Conservation (phyloP, 2,329 filamentous ascomycete species). For the Elsinoe arachidis region DNA sequence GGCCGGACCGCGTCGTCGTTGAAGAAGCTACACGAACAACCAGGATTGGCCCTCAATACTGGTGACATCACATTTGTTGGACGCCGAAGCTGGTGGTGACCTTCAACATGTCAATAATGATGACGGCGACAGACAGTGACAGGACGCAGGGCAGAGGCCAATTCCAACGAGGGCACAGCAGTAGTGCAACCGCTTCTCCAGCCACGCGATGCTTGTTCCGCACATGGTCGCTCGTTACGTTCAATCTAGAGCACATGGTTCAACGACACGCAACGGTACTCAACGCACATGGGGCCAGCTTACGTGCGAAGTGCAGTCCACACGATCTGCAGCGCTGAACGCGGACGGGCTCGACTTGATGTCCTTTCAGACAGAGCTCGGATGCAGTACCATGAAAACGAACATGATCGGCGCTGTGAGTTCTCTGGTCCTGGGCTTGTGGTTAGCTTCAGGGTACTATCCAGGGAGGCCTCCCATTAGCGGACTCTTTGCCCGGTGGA, state of each 20-base stretch:
- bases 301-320: neutral
- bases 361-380: neutral
- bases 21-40: neutral
- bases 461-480: constrained; percentile 6
- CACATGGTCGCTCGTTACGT: constrained; percentile 5
- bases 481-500: constrained; percentile 6
- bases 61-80: constrained; percentile 2
- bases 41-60: neutral
- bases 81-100: neutral
- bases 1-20: neutral
- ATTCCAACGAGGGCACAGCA: constrained; percentile 8
- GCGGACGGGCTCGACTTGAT: constrained; percentile 11
- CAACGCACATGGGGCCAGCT: neutral
- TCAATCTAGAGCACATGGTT: constrained; percentile 10
- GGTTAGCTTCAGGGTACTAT: neutral
- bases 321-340: neutral
- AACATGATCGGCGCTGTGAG: neutral
- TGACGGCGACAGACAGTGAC: constrained; percentile 5
- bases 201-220: constrained; percentile 8
- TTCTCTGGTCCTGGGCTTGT: neutral
- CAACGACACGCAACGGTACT: neutral
- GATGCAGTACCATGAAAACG: neutral
- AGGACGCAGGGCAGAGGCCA: constrained; percentile 4
- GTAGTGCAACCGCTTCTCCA: constrained; percentile 9
- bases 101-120: no score